phyloP scores from a whole-genome alignment of 1,284 basidiomycete species.

The Apiotrichum domesticum region DNA sequence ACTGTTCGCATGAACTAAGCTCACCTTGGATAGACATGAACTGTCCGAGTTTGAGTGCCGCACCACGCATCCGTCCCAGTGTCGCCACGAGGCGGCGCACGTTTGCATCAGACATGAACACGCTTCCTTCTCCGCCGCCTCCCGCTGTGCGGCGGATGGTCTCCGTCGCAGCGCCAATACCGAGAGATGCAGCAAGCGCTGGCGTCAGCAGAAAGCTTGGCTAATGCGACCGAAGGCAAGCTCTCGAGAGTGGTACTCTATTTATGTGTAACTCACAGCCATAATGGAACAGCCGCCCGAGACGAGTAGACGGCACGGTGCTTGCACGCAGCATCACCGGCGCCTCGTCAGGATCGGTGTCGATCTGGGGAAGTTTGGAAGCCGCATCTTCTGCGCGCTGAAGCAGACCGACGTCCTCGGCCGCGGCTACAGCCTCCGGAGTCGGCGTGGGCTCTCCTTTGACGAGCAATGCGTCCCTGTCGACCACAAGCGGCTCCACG shows the following conservation, averaged over 20 bases:
- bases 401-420: neutral
- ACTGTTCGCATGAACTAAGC: conserved; percentile 10
- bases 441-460: too few relatives aligned
- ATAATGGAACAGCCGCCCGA: conserved; percentile 85
- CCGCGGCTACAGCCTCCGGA: neutral
- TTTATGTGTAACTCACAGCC: conserved; percentile 60
- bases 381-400: neutral
- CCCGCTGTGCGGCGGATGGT: conserved; percentile 45
- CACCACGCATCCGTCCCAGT: conserved; percentile 88
- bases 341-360: conserved; percentile 17
- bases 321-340: conserved; percentile 40
- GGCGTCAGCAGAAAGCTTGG: conserved; percentile 36
- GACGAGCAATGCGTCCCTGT: too few relatives aligned
- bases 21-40: conserved; percentile 95
- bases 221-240: conserved; percentile 21
- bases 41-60: conserved; percentile 93
- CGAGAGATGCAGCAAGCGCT: conserved; percentile 50
- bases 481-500: neutral
- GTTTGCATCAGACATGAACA: conserved; percentile 85
- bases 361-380: conserved; percentile 7
- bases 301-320: conserved; percentile 72
- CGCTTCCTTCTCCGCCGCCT: conserved; percentile 31
- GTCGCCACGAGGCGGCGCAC: conserved; percentile 85
- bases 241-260: conserved; percentile 55
- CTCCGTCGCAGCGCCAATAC: conserved; percentile 50